phyloP scores from a whole-genome alignment of 169 alveolate species.

The Fabrea salina region DNA sequence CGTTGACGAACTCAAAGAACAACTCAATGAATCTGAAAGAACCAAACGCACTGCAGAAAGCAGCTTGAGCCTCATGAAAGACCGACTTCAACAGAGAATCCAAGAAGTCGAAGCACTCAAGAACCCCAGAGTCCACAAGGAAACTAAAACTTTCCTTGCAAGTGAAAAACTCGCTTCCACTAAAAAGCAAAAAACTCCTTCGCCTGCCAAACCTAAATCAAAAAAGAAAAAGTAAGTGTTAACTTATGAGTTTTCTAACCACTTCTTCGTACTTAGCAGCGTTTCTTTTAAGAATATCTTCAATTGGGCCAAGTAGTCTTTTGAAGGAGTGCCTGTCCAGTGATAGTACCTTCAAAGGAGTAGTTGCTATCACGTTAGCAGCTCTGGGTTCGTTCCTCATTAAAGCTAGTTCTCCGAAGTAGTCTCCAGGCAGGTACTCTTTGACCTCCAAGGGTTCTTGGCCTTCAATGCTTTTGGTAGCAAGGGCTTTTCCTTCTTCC shows the following conservation, averaged over 20 bases:
- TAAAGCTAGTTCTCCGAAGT: constrained; percentile 97
- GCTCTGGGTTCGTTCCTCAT: constrained; percentile 93
- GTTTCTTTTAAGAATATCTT: constrained; percentile 90
- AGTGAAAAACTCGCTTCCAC: constrained; percentile 21
- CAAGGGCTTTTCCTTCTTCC: constrained; percentile 93
- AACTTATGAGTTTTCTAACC: too few relatives aligned
- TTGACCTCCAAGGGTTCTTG: constrained; percentile 81
- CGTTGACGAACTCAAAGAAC: not conserved
- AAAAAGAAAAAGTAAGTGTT: too few relatives aligned
- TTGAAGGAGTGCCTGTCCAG: constrained; percentile 93
- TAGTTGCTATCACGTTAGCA: constrained; percentile 90
- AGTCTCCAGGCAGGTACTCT: constrained; percentile 90
- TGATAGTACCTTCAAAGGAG: constrained; percentile 79
- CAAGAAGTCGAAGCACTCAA: not conserved
- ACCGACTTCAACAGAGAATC: not conserved
- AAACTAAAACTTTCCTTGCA: not conserved
- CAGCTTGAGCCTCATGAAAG: not conserved
- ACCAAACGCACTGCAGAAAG: not conserved
- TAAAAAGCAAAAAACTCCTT: not conserved
- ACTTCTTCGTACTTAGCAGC: constrained; percentile 86
- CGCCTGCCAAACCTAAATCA: too few relatives aligned
- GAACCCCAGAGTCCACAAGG: not conserved
- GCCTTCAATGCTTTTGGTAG: constrained; percentile 87
- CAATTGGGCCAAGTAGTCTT: constrained; percentile 95
- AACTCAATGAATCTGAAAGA: not conserved